A percentile compares a stretch with the other conserved stretches of the same genome.
Conservation (phyloP, 1,139 yeast genomes). For the Chernovozyma sophiae-reginae region DNA sequence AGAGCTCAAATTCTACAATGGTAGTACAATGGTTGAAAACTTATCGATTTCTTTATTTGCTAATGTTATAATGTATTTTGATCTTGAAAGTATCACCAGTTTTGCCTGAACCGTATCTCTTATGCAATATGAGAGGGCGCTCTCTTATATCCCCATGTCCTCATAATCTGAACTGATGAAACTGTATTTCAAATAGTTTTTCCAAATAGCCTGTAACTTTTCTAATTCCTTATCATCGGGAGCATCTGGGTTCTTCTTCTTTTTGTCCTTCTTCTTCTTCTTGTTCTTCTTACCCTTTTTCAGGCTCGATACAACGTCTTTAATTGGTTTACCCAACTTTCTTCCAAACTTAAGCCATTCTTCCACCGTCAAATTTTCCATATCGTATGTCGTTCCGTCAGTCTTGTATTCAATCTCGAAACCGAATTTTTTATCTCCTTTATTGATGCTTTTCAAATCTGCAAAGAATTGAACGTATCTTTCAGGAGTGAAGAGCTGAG, state of each 20-base stretch:
- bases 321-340: conserved; percentile 42
- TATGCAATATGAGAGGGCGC: too few species aligned
- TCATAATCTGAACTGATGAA: conserved; percentile 66
- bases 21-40: too few species aligned
- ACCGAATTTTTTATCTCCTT: conserved; percentile 44
- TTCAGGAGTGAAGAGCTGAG: conserved; percentile 69
- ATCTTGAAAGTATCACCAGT: too few species aligned
- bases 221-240: conserved; percentile 8
- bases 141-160: conserved; percentile 30
- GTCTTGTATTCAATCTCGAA: conserved; percentile 70
- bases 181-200: conserved; percentile 43
- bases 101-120: too few species aligned
- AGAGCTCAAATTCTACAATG: too few species aligned
- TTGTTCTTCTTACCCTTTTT: conserved; percentile 8
- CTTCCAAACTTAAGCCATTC: conserved; percentile 61
- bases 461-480: conserved; percentile 69
- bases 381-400: conserved; percentile 48
- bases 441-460: conserved; percentile 52
- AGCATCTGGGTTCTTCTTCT: conserved; percentile 5
- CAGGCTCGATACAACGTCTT: conserved; percentile 9
- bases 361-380: conserved; percentile 53
- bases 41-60: too few species aligned
- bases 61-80: too few species aligned
- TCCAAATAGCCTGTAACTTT: conserved; percentile 37
- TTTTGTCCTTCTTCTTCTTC: conserved; percentile 3